Conservation (phyloP, 257 asterid genomes). For the Lithospermum erythrorhizon region DNA sequence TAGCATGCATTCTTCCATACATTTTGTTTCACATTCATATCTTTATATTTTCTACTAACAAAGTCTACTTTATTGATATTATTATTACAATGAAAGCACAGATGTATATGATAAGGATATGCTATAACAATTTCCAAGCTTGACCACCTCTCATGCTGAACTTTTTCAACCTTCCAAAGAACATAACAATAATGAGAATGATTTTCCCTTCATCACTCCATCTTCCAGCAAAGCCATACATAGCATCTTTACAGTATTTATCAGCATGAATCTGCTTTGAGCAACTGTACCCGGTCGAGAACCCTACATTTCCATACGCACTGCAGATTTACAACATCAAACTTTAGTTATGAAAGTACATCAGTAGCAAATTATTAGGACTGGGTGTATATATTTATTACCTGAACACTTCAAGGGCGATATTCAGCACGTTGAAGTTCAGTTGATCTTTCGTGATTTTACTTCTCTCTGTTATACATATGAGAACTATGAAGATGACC, state of each 20-base stretch:
- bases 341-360: no score
- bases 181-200: slow-evolving; percentile 40
- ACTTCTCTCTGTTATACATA: slow-evolving; percentile 36
- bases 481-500: slow-evolving; percentile 27
- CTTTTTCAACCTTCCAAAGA: slow-evolving; percentile 46
- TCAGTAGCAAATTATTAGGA: no score
- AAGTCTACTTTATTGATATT: no score
- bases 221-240: slow-evolving; percentile 40
- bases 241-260: slow-evolving; percentile 22
- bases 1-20: no score
- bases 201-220: slow-evolving; percentile 42
- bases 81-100: no score
- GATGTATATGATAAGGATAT: no score
- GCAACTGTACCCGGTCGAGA: slow-evolving; percentile 47
- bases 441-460: slow-evolving; percentile 38
- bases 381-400: not conserved
- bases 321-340: slow-evolving; percentile 14
- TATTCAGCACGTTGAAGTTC: slow-evolving; percentile 43
- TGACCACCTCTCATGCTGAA: slow-evolving; percentile 23
- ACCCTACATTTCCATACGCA: slow-evolving; percentile 55
- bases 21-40: no score
- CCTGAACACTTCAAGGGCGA: slow-evolving; percentile 41
- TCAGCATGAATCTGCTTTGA: slow-evolving; percentile 18
- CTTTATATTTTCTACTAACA: no score
- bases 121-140: slow-evolving; percentile 28